Base-by-base conservation (phyloP, 148 eudicot genomes). In the Heliamphora exappendiculata region DNA sequence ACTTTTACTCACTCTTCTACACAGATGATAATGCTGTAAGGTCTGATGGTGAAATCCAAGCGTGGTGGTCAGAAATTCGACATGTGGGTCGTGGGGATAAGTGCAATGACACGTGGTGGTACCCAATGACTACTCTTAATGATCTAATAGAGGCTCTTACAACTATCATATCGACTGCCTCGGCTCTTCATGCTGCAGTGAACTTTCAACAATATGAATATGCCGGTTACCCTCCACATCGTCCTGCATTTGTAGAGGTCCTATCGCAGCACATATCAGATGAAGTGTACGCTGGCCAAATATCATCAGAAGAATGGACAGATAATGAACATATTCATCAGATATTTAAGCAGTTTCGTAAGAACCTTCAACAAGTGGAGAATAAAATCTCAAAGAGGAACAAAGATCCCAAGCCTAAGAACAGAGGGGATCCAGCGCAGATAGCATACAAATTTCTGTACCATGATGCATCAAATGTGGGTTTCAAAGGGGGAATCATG, bases 101-200 rank as follows among this genome's bases (percentile, higher is more conserved):
- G 77, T 7, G 39, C 63, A 45, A 79, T 7, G 77, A 75, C 66
- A 28, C 34, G 11, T 82, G 85, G 81, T 82, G 85, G 85, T 55
- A 45, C 44, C 12, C 65, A 1, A 75, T 82, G 82, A 66, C 42
- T 29, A 72, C 70, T 42, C 49, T 55, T 37, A 10, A 20, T 7
- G 77, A 79, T 45, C 70, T 82, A 12, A 67, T 58, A 53, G 53
- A 78, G 70, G 54, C 81, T 68, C 73, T 75, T 19, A 82, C 85
- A 54, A 70, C 69, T 55, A 59, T 82, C n/a, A 82, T 82, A 79
- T 79, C 80, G 82, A 76, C 62, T 1, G 26, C 67, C 8, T 64
- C 85, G 44, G 82, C 77, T 55, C 42, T 75, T 75, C 85, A 82
- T 57, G 85, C 85, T 53, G 78, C 85, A 3, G 73, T 82, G 36